Evolutionary conservation across 192 early-diverging fungal genomes (phyloP), one percentile per base, ranked within the genome.

Genomic region (Coemansia sp.): DNA sequence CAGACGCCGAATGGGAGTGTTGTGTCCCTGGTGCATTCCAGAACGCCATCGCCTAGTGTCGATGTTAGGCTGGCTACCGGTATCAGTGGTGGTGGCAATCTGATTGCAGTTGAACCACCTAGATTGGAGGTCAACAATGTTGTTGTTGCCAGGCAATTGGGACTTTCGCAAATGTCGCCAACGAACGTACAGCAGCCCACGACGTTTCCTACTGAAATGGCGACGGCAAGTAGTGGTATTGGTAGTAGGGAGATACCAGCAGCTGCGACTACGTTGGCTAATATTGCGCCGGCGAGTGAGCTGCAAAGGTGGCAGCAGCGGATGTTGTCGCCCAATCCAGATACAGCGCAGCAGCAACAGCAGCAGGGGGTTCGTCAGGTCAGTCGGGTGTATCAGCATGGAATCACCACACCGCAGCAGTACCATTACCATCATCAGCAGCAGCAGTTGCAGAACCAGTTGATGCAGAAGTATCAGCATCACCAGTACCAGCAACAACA

Each of bases 401-500:
- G 22, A 11, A 11, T 44, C 2, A 22, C 40, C 10, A 27, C 27
- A 27, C 31, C 52, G 34, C 60, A 62, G 36, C 60, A 62, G 42
- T 17, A 37, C 0, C 20, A 23, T 20, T 23, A 6, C 7, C 22
- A 47, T 4, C 33, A 34, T 5, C 41, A 44, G 20, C 44, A 47
- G 22, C 44, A 47, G 44, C 44, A 40, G 38, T 17, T 15, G 14
- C 17, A 17, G 14, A 13, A 17, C 14, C 38, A 41, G 17, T 41
- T 13, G n/a, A n/a, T n/a, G n/a, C n/a, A n/a, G n/a, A n/a, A n/a
- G n/a, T n/a, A n/a, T n/a, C n/a, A n/a, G n/a, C n/a, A n/a, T n/a
- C 29, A 25, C 11, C 55, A 56, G 55, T 10, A 34, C 10, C 33
- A 34, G 55, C 55, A 29, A 30, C 56, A 57, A 23, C 56, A 57